Conservation (phyloP, 2,329 filamentous ascomycete species). For the Colletotrichum chlorophyti region DNA sequence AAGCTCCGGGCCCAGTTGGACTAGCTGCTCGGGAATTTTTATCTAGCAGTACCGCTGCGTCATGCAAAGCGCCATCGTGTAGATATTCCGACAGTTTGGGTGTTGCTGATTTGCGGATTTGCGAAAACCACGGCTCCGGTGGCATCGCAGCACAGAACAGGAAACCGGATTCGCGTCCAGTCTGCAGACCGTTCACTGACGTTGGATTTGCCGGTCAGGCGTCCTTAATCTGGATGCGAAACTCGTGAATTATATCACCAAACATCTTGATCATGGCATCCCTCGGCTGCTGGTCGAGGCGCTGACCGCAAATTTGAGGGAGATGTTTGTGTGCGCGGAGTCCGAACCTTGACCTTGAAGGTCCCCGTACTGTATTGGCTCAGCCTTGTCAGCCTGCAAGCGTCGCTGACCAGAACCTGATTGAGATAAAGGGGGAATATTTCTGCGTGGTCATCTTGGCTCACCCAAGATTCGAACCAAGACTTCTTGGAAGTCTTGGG, state of each 20-base stretch:
- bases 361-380: too few relatives aligned
- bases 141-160: too few relatives aligned
- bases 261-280: not conserved
- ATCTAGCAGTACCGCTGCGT: not conserved
- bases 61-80: too few relatives aligned
- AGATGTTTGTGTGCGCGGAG: not conserved
- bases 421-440: too few relatives aligned
- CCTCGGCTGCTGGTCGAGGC: not conserved
- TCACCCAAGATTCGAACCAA: not conserved
- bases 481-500: slow-evolving; percentile 9
- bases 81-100: not conserved
- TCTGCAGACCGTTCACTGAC: not conserved
- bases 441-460: not conserved
- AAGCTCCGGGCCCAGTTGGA: not conserved
- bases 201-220: not conserved
- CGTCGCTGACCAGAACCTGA: not conserved
- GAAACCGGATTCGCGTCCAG: not conserved
- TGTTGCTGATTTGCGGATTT: slow-evolving; percentile 1
- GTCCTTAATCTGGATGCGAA: not conserved
- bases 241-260: not conserved
- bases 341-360: too few relatives aligned
- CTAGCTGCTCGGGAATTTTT: not conserved
- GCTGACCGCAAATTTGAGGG: not conserved
- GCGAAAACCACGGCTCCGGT: not conserved
- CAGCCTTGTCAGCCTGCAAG: not conserved